phyloP scores from a whole-genome alignment of 805 yeast species.

The Candida tallmaniae region DNA sequence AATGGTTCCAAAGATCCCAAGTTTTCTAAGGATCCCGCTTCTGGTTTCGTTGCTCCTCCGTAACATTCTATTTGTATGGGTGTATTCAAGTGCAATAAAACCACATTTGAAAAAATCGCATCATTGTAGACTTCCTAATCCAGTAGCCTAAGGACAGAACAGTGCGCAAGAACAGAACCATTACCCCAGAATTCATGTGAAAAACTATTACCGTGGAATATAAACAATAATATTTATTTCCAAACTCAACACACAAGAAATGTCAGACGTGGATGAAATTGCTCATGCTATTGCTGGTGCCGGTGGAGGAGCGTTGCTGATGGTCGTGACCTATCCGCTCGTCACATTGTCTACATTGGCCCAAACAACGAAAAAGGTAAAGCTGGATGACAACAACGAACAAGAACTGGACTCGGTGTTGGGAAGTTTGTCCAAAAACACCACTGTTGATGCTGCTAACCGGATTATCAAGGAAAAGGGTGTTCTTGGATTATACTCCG shows the following conservation, averaged over 20 bases:
- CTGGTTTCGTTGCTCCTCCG: conserved; percentile 32
- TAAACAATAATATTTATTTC: too few species aligned
- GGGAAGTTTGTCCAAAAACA: conserved; percentile 4
- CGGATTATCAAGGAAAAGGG: conserved; percentile 57
- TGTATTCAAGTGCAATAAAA: too few species aligned
- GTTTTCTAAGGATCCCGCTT: conserved; percentile 29
- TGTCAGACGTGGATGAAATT: conserved; percentile 43
- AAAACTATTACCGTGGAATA: too few species aligned
- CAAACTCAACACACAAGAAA: too few species aligned
- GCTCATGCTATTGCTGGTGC: conserved; percentile 96
- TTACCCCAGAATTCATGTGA: too few species aligned
- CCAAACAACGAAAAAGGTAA: conserved; percentile 52
- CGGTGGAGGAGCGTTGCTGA: conserved; percentile 84
- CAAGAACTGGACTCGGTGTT: not conserved
- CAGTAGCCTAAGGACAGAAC: too few species aligned
- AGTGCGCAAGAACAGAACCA: too few species aligned
- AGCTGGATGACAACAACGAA: conserved; percentile 8
- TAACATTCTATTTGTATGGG: too few species aligned
- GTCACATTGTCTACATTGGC: conserved; percentile 85
- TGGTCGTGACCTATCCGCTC: conserved; percentile 85
- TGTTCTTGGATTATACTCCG: conserved; percentile 68
- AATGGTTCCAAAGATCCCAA: conserved; percentile 26
- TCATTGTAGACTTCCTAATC: too few species aligned
- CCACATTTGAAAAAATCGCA: too few species aligned
- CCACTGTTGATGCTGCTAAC: conserved; percentile 23